Conservation (phyloP, 495 filamentous ascomycete genomes). For the Articulospora tetracladia region DNA sequence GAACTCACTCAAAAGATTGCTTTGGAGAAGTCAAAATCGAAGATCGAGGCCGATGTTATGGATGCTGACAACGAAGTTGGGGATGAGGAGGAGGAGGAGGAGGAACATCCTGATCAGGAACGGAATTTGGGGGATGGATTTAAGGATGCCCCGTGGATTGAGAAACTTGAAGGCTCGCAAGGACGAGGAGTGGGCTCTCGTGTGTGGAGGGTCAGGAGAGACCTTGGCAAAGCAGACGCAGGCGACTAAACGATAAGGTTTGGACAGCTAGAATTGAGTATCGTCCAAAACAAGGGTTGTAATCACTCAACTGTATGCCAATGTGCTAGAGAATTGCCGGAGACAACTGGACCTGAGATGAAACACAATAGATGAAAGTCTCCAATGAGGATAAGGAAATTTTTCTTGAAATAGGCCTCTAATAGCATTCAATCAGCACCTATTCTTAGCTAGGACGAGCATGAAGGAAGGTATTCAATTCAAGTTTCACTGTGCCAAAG, state of each 20-base stretch:
- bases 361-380: no score
- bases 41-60: conserved; percentile 10
- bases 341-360: no score
- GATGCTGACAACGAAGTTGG: conserved; percentile 12
- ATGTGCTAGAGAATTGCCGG: no score
- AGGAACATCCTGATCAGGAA: background rate
- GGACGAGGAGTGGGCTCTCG: conserved; percentile 43
- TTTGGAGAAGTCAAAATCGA: conserved; percentile 7
- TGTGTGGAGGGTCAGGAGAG: conserved; percentile 53
- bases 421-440: no score
- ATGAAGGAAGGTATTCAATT: no score
- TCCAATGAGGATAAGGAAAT: no score
- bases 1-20: conserved; percentile 30
- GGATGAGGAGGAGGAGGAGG: background rate
- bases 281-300: no score
- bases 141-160: conserved; percentile 43
- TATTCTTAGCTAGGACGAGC: no score
- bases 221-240: conserved; percentile 35
- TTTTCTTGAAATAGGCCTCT: no score
- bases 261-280: background rate
- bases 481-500: no score
- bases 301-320: no score
- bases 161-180: conserved; percentile 43
- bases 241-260: conserved; percentile 8
- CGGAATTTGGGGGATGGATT: conserved; percentile 12